A percentile compares a stretch with the other conserved stretches of the same genome.
phyloP scores from a whole-genome alignment of 306 rosid species.

The Argentina anserina region DNA sequence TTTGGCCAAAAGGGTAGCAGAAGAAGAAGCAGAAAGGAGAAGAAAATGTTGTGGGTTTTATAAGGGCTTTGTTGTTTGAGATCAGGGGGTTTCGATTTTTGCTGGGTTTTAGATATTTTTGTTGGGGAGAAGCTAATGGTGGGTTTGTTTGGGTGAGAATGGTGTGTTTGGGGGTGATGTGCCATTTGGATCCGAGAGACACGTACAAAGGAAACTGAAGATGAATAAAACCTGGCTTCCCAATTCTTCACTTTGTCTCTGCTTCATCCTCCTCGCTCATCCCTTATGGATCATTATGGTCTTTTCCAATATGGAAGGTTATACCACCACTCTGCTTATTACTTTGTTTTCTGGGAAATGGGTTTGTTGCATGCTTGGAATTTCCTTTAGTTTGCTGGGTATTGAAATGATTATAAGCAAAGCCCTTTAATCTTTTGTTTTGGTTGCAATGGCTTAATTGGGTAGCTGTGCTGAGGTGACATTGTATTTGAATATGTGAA shows the following conservation, averaged over 20 bases:
- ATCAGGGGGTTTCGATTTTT: slow-evolving; percentile 56
- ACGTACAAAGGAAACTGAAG: slow-evolving; percentile 28
- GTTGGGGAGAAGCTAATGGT: slow-evolving; percentile 40
- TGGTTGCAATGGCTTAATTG: neutral
- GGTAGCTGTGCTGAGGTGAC: neutral
- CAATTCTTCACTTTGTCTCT: slow-evolving; percentile 56
- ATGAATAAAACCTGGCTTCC: slow-evolving; percentile 51
- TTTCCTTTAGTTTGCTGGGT: neutral
- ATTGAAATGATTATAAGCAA: neutral
- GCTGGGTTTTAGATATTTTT: slow-evolving; percentile 19
- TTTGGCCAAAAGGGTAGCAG: slow-evolving; percentile 27
- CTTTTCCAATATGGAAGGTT: slow-evolving; percentile 98
- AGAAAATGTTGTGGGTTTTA: slow-evolving; percentile 27
- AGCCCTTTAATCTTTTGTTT: neutral
- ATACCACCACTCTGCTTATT: too few species aligned
- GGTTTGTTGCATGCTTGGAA: slow-evolving; percentile 1
- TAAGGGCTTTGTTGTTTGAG: slow-evolving; percentile 38
- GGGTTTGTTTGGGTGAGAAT: slow-evolving; percentile 40
- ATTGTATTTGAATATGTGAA: neutral
- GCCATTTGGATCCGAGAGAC: slow-evolving; percentile 85
- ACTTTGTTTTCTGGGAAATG: slow-evolving; percentile 16
- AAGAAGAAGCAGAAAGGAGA: slow-evolving; percentile 2
- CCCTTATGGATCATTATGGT: slow-evolving; percentile 54
- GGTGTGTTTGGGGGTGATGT: slow-evolving; percentile 39
- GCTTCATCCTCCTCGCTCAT: slow-evolving; percentile 50